Evolutionary conservation across 2,329 filamentous ascomycete species (phyloP), one percentile per base, ranked within the genome.

Genomic region (Trichoderma brevicompactum): DNA sequence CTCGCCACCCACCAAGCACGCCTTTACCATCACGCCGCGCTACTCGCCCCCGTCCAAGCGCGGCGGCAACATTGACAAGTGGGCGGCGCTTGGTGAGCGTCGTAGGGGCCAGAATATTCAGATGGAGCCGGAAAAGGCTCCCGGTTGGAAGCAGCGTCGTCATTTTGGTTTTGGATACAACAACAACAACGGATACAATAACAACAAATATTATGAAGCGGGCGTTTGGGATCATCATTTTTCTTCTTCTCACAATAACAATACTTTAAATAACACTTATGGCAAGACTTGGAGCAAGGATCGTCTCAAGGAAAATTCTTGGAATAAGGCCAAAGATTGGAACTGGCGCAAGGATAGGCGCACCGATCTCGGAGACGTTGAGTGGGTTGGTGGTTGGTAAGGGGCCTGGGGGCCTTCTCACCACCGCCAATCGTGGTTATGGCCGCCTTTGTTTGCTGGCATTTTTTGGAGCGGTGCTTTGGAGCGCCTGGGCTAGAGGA

Each of bases 371-470:
- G 89, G 89, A 75, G 91, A 94, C 75, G 81, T 94, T 82, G 93
- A 96, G 87, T 96, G 94, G 89, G 92, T 97, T 88, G 93, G 93
- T 83, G 92, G 91, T 81, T 96, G 92, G 88, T 88, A 91, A 60
- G 17, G 17, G 34, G 23, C 23, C 23, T 5, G 23, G 78, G 69
- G 88, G 78, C 78, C 74, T 76, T 79, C 23, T 56, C 15, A 28
- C 65, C 73, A 68, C 76, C 75, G 82, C 77, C 86, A 87, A 85
- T 88, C 87, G 85, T 88, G 81, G 85, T 85, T 85, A 78, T 75
- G 80, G 79, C 78, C 74, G 73, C 69, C 59, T 64, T 66, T 65
- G 65, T 65, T 50, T 28, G 17, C 49, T 46, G 59, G 59, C 61
- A 50, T 23, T 59, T 4, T 34, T 32, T 17, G 17, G 23, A 60